These are phyloP conservation scores for Madurella mycetomatis DNA, from an alignment of 2,329 filamentous ascomycete genomes.

Conservation along the genomic window DNA sequence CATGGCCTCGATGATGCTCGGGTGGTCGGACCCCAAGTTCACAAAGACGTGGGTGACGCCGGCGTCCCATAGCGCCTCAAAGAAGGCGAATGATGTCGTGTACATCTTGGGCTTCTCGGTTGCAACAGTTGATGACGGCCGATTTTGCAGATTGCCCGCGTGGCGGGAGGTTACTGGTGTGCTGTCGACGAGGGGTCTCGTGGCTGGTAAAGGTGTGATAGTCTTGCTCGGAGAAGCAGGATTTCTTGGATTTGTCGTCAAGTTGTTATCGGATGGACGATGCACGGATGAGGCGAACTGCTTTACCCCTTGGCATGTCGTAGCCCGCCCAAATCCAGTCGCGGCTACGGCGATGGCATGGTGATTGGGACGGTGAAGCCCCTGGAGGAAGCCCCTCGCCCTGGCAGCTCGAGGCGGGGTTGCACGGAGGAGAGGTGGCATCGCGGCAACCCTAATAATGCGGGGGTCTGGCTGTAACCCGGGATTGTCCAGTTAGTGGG, in stretches of 20 bases:
- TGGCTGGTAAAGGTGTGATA: too few species aligned
- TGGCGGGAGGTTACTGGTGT: not conserved
- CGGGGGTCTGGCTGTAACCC: not conserved
- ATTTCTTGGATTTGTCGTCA: not conserved
- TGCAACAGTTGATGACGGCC: constrained; percentile 8
- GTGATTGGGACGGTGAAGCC: not conserved
- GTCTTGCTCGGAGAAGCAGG: not conserved
- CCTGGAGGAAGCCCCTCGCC: constrained; percentile 4
- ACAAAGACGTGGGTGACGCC: constrained; percentile 57
- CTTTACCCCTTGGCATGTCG: not conserved
- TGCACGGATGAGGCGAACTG: constrained; percentile 8
- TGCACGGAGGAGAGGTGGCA: constrained; percentile 19
- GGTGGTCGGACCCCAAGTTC: constrained; percentile 60
- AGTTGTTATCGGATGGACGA: not conserved
- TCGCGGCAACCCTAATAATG: constrained; percentile 15
- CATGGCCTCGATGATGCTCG: constrained; percentile 70
- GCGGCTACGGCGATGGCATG: constrained; percentile 11
- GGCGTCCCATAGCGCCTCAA: constrained; percentile 73
- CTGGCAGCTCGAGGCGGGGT: constrained; percentile 13
- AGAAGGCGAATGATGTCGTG: constrained; percentile 76
- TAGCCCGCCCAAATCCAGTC: not conserved
- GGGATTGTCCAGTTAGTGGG: not conserved
- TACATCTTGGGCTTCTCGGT: constrained; percentile 45
- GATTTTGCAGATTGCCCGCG: constrained; percentile 1
- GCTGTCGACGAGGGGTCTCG: not conserved